Evolutionary conservation across 371 early-diverging fungal genomes (phyloP).

Genomic region (Dinochytrium kinnereticum): DNA sequence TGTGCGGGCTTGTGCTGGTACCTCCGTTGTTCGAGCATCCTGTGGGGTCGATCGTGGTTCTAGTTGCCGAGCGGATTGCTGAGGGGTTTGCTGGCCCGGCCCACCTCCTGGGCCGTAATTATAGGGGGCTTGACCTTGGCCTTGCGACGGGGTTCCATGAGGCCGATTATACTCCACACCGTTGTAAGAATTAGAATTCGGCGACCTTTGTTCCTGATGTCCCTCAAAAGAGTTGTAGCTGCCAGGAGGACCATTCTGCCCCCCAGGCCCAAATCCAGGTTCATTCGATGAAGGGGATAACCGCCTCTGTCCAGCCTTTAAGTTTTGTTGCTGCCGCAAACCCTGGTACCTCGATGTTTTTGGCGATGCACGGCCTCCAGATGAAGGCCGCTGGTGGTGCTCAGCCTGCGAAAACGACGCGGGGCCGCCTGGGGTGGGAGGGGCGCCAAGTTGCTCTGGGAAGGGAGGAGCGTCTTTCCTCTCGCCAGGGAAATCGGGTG

Average conservation of each 20-base stretch:
- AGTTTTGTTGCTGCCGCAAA: background rate
- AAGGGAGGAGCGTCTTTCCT: background rate
- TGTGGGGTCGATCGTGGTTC: background rate
- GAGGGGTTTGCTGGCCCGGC: background rate
- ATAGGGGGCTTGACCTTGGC: background rate
- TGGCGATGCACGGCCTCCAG: background rate
- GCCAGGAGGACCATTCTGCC: background rate
- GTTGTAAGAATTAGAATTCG: background rate
- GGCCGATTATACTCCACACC: background rate
- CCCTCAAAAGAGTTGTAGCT: background rate
- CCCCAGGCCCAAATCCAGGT: background rate
- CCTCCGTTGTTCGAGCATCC: background rate
- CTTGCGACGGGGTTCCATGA: background rate
- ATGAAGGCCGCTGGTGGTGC: slow-evolving; percentile 4
- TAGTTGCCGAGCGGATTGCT: background rate
- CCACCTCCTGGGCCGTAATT: background rate
- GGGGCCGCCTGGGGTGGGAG: too few species aligned
- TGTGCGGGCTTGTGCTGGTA: background rate
- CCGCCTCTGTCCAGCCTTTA: background rate
- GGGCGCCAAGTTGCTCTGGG: background rate
- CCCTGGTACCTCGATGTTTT: background rate
- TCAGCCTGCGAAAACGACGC: background rate
- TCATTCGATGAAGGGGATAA: background rate
- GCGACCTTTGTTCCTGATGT: background rate
- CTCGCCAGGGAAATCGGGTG: slow-evolving; percentile 8